Conservation (phyloP, 345 rosid species). For the Eucalyptus pauciflora region DNA sequence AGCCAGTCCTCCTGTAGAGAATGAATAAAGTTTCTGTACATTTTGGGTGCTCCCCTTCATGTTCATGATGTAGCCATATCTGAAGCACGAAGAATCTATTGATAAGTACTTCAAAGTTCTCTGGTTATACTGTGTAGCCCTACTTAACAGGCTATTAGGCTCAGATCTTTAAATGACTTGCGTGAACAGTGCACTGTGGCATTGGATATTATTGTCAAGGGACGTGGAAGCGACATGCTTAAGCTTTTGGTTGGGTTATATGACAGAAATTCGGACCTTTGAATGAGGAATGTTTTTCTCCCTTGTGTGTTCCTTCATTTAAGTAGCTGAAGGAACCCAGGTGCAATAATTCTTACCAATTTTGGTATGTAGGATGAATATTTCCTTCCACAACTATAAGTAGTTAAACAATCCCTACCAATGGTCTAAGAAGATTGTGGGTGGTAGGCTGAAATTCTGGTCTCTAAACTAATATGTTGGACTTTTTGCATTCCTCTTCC, state of each 20-base stretch:
- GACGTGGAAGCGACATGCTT: neutral
- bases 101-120: neutral
- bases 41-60: neutral
- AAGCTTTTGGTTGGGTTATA: neutral
- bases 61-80: neutral
- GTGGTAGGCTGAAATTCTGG: neutral
- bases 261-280: neutral
- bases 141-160: neutral
- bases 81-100: neutral
- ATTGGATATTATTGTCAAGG: neutral
- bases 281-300: neutral
- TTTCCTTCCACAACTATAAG: neutral
- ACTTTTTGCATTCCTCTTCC: neutral
- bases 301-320: neutral
- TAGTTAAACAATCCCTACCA: neutral
- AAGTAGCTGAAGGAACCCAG: neutral
- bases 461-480: neutral
- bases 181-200: neutral
- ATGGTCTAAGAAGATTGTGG: neutral
- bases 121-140: neutral
- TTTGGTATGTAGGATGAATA: neutral
- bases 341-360: neutral
- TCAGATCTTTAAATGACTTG: neutral
- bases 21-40: neutral
- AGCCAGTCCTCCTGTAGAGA: neutral